These are phyloP conservation scores for Penicillium brevicompactum DNA, from an alignment of 2,329 filamentous ascomycete genomes.

Conservation along the genomic window DNA sequence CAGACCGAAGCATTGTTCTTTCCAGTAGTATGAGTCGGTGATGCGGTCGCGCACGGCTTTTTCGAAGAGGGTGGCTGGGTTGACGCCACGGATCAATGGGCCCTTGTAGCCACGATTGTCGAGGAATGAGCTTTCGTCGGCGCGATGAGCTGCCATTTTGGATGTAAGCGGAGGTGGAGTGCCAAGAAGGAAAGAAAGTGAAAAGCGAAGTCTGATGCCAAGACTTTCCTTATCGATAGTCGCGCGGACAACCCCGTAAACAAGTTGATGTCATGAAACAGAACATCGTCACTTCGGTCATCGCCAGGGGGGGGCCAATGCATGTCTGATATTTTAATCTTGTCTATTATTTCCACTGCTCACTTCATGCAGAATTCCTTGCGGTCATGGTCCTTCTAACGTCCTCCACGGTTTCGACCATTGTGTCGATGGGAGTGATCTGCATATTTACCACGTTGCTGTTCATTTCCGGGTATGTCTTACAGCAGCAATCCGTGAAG, in stretches of 20 bases:
- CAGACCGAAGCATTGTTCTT: slow-evolving; percentile 95
- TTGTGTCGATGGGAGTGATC: slow-evolving; percentile 55
- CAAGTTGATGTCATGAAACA: slow-evolving; percentile 30
- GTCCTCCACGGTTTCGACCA: slow-evolving; percentile 47
- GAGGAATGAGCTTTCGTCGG: slow-evolving; percentile 75
- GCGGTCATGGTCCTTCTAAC: slow-evolving; percentile 49
- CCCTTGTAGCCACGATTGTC: slow-evolving; percentile 85
- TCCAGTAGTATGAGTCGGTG: slow-evolving; percentile 95
- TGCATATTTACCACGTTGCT: slow-evolving; percentile 77
- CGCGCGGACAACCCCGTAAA: slow-evolving; percentile 38
- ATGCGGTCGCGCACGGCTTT: slow-evolving; percentile 95
- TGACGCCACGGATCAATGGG: slow-evolving; percentile 80
- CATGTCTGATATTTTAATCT: slow-evolving; percentile 17
- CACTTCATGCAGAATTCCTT: slow-evolving; percentile 18
- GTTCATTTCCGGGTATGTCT: slow-evolving; percentile 82
- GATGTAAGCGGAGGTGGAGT: slow-evolving; percentile 1
- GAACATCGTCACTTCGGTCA: background rate
- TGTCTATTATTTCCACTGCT: slow-evolving; percentile 7
- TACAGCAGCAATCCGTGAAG: slow-evolving; percentile 83
- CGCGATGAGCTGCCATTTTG: slow-evolving; percentile 62
- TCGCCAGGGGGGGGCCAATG: slow-evolving; percentile 3
- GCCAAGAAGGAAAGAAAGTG: slow-evolving; percentile 3
- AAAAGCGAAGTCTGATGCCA: slow-evolving; percentile 20
- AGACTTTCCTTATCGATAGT: slow-evolving; percentile 43
- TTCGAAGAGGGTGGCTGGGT: slow-evolving; percentile 94